A percentile compares a stretch with the other conserved stretches of the same genome.
These are phyloP conservation scores for Ochetophila trinervis DNA, from an alignment of 306 rosid species.

Conservation along the genomic window DNA sequence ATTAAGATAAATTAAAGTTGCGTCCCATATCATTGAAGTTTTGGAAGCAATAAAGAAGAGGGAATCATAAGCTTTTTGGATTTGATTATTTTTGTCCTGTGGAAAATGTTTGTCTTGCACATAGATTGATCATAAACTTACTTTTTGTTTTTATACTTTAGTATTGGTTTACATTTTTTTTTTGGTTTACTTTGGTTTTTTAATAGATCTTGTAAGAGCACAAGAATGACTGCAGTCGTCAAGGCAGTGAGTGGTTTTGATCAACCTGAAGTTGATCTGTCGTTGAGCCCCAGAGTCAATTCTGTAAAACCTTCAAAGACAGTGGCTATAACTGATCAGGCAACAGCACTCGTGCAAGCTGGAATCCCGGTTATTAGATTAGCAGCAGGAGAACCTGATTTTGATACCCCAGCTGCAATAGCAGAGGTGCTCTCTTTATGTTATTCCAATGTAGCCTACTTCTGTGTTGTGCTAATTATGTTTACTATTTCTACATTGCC, in stretches of 20 bases:
- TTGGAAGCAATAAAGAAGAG: not conserved
- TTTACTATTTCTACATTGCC: not conserved
- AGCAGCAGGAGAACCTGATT: conserved; percentile 94
- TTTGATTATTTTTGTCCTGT: not conserved
- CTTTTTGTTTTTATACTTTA: no score
- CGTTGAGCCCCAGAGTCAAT: conserved; percentile 80
- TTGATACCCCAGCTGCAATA: conserved; percentile 72
- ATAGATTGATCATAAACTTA: not conserved
- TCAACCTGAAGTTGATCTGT: conserved; percentile 43
- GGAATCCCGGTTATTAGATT: conserved; percentile 84
- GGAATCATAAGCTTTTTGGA: not conserved
- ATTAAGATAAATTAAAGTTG: not conserved
- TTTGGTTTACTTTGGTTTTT: not conserved
- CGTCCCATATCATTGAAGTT: not conserved
- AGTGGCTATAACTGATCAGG: conserved; percentile 76
- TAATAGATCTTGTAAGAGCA: conserved; percentile 25
- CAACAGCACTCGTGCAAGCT: conserved; percentile 78
- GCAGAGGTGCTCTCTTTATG: conserved; percentile 48
- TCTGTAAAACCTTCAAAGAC: conserved; percentile 86
- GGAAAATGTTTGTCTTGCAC: not conserved
- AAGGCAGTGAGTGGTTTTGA: conserved; percentile 39
- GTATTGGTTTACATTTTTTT: not conserved
- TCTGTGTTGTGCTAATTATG: not conserved
- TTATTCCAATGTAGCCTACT: not conserved
- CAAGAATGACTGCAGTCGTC: conserved; percentile 17